Evolutionary conservation across 495 filamentous ascomycete species (phyloP).

Genomic region (Symbiotaphrina buchneri): DNA sequence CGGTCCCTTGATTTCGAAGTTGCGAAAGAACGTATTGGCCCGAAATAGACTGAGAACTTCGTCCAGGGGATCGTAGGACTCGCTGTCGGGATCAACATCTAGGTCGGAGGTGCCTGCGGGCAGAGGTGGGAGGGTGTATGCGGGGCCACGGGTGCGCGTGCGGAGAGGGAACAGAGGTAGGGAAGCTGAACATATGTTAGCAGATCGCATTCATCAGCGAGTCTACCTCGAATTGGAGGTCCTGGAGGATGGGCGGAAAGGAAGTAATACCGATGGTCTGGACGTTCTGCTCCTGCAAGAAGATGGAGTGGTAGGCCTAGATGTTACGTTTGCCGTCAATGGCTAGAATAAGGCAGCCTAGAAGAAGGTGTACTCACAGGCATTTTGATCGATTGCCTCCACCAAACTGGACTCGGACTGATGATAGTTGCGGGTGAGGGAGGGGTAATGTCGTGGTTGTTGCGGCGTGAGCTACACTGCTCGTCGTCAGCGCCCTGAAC

Average conservation of each 20-base stretch:
- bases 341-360: background rate
- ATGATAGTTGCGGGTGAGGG: background rate
- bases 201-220: background rate
- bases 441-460: background rate
- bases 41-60: conserved; percentile 85
- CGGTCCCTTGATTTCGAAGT: conserved; percentile 96
- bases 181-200: conserved; percentile 33
- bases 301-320: conserved; percentile 85
- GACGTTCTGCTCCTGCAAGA: conserved; percentile 59
- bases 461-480: too few species aligned
- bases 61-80: conserved; percentile 86
- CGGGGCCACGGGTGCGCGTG: conserved; percentile 78
- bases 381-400: too few species aligned
- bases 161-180: conserved; percentile 87
- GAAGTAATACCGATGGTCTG: conserved; percentile 33
- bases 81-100: conserved; percentile 59
- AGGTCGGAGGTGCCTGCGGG: conserved; percentile 41
- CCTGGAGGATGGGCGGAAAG: conserved; percentile 6
- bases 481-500: background rate
- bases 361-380: conserved; percentile 5
- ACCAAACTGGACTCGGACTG: too few species aligned
- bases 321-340: background rate
- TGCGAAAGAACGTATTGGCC: conserved; percentile 95
- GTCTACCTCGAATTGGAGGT: conserved; percentile 2
- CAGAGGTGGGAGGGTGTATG: conserved; percentile 60